Conservation (phyloP, 805 yeast species). For the Sugiyamaella boreocaroliniensis region DNA sequence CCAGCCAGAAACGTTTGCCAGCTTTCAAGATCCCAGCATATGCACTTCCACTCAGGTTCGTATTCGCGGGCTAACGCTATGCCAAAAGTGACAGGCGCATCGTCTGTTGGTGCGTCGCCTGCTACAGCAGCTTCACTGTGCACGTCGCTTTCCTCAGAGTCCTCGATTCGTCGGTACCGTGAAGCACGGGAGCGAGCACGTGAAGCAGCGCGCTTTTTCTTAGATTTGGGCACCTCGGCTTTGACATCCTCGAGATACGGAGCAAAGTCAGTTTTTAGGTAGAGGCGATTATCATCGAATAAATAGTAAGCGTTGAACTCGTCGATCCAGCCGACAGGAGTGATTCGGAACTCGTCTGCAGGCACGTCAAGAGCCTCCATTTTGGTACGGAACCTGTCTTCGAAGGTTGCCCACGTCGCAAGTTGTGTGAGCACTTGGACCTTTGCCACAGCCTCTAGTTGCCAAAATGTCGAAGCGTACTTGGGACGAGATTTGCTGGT, state of each 20-base stretch:
- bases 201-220: neutral
- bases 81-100: slow-evolving; percentile 5
- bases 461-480: slow-evolving; percentile 1
- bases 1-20: slow-evolving; percentile 23
- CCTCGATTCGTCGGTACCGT: slow-evolving; percentile 11
- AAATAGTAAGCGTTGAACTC: slow-evolving; percentile 26
- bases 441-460: slow-evolving; percentile 14
- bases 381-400: slow-evolving; percentile 17
- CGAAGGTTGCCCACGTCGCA: slow-evolving; percentile 18
- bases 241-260: slow-evolving; percentile 14
- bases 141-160: slow-evolving; percentile 14
- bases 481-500: neutral
- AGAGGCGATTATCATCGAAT: slow-evolving; percentile 33
- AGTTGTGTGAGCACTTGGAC: slow-evolving; percentile 16
- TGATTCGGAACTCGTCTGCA: slow-evolving; percentile 22
- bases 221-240: neutral
- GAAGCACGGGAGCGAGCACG: neutral
- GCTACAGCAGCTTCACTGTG: slow-evolving; percentile 13
- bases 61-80: slow-evolving; percentile 19
- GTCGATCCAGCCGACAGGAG: slow-evolving; percentile 27
- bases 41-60: slow-evolving; percentile 27
- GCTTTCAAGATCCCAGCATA: slow-evolving; percentile 26
- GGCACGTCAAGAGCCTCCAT: slow-evolving; percentile 10
- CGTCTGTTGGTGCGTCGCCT: slow-evolving; percentile 10
- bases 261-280: slow-evolving; percentile 17